Percentiles rank a stretch among this genome's conserved stretches.
Conservation (phyloP, 2,329 filamentous ascomycete species). For the Aspergillus fumigatiaffinis region DNA sequence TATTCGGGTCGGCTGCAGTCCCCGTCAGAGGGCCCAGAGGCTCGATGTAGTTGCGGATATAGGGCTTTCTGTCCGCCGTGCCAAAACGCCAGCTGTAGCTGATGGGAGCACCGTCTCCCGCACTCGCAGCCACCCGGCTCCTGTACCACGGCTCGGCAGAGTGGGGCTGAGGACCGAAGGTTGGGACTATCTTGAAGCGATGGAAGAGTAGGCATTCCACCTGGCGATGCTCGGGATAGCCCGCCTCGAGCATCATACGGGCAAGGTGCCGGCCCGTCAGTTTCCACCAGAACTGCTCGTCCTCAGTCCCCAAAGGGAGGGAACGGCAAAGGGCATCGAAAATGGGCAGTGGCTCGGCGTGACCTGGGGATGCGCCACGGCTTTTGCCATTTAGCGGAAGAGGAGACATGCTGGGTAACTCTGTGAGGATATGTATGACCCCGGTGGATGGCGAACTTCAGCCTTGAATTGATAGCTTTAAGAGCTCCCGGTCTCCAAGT, state of each 20-base stretch:
- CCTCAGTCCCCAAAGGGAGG: background rate
- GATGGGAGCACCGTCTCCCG: constrained; percentile 3
- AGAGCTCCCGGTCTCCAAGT: no score
- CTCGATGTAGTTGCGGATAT: constrained; percentile 6
- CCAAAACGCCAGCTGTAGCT: constrained; percentile 5
- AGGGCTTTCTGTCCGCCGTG: background rate
- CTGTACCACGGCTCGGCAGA: background rate
- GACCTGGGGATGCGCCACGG: background rate
- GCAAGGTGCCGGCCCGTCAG: constrained; percentile 3
- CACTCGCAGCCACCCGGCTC: background rate
- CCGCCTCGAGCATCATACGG: constrained; percentile 4
- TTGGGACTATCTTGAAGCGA: constrained; percentile 2
- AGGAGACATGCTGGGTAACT: no score
- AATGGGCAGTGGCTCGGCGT: constrained; percentile 3
- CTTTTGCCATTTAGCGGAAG: no score
- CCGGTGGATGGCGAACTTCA: no score
- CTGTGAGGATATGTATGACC: no score
- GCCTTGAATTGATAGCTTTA: no score
- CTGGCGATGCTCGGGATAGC: constrained; percentile 4
- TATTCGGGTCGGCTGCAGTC: constrained; percentile 2
- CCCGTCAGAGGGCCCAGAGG: constrained; percentile 2
- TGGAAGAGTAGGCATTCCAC: constrained; percentile 3
- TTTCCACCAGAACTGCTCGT: constrained; percentile 4
- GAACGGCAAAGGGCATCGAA: constrained; percentile 3
- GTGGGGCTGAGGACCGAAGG: background rate